Conservation (phyloP, 2,329 filamentous ascomycete species). For the Calonectria leucothoes region DNA sequence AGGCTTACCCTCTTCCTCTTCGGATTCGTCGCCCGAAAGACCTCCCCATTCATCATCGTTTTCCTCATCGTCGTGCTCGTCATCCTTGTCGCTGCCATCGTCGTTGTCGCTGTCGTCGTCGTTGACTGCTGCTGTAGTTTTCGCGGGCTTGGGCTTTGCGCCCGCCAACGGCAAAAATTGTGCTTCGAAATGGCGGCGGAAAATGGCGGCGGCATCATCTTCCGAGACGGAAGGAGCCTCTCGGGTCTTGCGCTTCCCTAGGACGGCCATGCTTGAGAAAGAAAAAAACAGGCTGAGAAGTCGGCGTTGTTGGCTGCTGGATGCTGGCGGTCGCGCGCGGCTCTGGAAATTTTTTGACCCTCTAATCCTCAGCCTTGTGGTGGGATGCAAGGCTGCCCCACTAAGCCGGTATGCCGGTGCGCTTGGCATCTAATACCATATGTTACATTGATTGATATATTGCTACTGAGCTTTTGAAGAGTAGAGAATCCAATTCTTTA, state of each 20-base stretch:
- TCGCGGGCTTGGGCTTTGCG: slow-evolving; percentile 41
- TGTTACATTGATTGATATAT: background rate
- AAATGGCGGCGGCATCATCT: slow-evolving; percentile 76
- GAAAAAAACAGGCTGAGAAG: background rate
- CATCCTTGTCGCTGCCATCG: slow-evolving; percentile 52
- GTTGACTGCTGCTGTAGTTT: slow-evolving; percentile 33
- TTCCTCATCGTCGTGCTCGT: slow-evolving; percentile 26
- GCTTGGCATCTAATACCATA: background rate
- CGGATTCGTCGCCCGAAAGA: slow-evolving; percentile 40
- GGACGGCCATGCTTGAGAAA: slow-evolving; percentile 51
- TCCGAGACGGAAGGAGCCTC: slow-evolving; percentile 46
- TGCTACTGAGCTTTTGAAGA: background rate
- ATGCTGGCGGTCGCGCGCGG: slow-evolving; percentile 8
- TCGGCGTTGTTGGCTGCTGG: slow-evolving; percentile 8
- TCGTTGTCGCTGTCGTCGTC: slow-evolving; percentile 43
- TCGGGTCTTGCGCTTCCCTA: slow-evolving; percentile 62
- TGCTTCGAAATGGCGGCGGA: slow-evolving; percentile 88
- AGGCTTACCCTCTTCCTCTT: slow-evolving; percentile 35
- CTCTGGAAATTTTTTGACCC: slow-evolving; percentile 32
- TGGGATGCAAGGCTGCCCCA: slow-evolving; percentile 41
- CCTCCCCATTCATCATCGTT: slow-evolving; percentile 44
- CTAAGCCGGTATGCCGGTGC: background rate
- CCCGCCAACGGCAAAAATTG: slow-evolving; percentile 80
- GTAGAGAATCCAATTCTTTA: background rate
- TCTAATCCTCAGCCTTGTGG: slow-evolving; percentile 37